These are phyloP conservation scores for Curvularia lunata DNA, from an alignment of 2,329 filamentous ascomycete species.

Conservation along the genomic window DNA sequence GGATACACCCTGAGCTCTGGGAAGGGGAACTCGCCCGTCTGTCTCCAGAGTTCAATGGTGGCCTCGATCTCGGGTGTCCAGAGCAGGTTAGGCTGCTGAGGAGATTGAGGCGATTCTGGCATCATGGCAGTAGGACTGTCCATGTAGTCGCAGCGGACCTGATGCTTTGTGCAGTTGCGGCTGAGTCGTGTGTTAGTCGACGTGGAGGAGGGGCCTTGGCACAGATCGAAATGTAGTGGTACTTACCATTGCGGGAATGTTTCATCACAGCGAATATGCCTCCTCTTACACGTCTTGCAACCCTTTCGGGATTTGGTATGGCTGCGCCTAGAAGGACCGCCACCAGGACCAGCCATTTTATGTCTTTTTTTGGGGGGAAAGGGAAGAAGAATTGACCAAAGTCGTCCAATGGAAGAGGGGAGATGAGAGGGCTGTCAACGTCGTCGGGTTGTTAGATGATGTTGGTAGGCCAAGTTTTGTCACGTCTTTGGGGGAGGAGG, in stretches of 20 bases:
- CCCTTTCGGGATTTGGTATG: conserved; percentile 99
- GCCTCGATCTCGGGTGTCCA: conserved; percentile 87
- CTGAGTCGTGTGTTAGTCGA: conserved; percentile 56
- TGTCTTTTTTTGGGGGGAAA: conserved; percentile 9
- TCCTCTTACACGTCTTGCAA: conserved; percentile 96
- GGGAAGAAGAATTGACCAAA: conserved; percentile 23
- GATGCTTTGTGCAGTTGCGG: conserved; percentile 98
- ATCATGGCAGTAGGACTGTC: conserved; percentile 74
- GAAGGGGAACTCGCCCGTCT: conserved; percentile 84
- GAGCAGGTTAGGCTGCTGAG: conserved; percentile 69
- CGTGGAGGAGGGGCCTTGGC: not conserved
- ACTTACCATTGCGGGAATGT: conserved; percentile 92
- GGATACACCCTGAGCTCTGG: conserved; percentile 79
- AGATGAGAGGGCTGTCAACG: conserved; percentile 31
- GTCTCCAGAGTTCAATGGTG: conserved; percentile 81
- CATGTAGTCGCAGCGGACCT: conserved; percentile 97
- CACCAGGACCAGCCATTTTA: conserved; percentile 87
- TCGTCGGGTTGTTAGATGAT: conserved; percentile 35
- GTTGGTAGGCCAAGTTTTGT: conserved; percentile 1
- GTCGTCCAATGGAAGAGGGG: conserved; percentile 17
- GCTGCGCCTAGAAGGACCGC: conserved; percentile 87
- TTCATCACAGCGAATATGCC: conserved; percentile 97
- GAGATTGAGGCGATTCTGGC: conserved; percentile 59
- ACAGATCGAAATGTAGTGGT: too few species aligned
- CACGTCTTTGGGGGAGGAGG: too few species aligned